Percentiles rank a stretch among this genome's conserved stretches.
Evolutionary conservation across 1,284 basidiomycete species (phyloP).

Genomic region (Violaceomyces palustris): DNA sequence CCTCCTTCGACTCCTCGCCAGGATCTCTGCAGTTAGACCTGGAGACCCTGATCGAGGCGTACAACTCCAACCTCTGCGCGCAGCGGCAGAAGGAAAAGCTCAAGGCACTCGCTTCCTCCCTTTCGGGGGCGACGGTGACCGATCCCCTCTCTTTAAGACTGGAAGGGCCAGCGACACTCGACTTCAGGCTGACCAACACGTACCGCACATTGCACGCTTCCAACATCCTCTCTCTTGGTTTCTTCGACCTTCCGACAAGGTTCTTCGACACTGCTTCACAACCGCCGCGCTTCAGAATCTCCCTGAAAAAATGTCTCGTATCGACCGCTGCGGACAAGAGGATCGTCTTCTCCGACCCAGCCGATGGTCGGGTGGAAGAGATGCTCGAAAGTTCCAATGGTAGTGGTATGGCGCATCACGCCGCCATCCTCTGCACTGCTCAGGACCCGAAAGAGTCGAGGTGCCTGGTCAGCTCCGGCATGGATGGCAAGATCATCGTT

Average conservation of each 20-base stretch:
- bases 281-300: constrained; percentile 7
- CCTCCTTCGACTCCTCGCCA: neutral
- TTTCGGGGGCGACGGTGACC: constrained; percentile 5
- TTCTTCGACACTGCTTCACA: constrained; percentile 9
- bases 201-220: constrained; percentile 29
- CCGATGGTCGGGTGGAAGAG: constrained; percentile 34
- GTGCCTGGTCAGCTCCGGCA: constrained; percentile 37
- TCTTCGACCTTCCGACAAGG: constrained; percentile 11
- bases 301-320: constrained; percentile 10
- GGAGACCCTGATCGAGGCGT: constrained; percentile 22
- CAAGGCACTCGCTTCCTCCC: constrained; percentile 5
- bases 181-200: constrained; percentile 14
- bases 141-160: constrained; percentile 22
- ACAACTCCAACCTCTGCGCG: constrained; percentile 13
- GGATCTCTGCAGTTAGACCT: constrained; percentile 9
- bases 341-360: constrained; percentile 32
- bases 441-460: constrained; percentile 30
- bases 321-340: constrained; percentile 40
- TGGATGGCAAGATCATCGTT: constrained; percentile 43
- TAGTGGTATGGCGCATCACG: constrained; percentile 12
- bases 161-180: constrained; percentile 6
- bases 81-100: constrained; percentile 7
- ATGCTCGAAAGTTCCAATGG: constrained; percentile 14
- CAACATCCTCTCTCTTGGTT: constrained; percentile 41
- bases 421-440: constrained; percentile 35